Evolutionary conservation across 78 protist species (phyloP).

Genomic region (Dictyostelium citrinum): DNA sequence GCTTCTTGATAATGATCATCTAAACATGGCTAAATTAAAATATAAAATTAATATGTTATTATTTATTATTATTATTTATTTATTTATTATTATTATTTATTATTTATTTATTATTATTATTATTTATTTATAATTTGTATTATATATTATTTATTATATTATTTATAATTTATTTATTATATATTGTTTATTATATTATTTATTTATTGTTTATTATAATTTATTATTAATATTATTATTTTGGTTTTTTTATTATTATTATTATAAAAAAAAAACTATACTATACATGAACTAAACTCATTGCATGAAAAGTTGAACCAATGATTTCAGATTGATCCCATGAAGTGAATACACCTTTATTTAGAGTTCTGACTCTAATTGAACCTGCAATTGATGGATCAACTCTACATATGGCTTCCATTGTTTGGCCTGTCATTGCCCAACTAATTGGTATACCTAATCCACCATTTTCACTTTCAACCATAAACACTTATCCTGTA

Average conservation of each 20-base stretch:
- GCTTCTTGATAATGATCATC: slow-evolving; percentile 44
- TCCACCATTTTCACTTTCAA: slow-evolving; percentile 33
- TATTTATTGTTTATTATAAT: too few species aligned
- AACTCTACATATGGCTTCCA: slow-evolving; percentile 48
- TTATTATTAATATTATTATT: too few species aligned
- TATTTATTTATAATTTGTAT: too few species aligned
- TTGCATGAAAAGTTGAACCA: slow-evolving; percentile 65
- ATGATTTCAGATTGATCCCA: slow-evolving; percentile 78
- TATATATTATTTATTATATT: too few species aligned
- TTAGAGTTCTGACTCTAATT: slow-evolving; percentile 60
- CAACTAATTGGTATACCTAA: slow-evolving; percentile 68
- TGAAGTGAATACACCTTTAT: slow-evolving; percentile 28
- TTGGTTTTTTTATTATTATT: background rate
- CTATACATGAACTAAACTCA: slow-evolving; percentile 40
- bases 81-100: too few species aligned
- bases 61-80: too few species aligned
- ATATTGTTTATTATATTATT: too few species aligned
- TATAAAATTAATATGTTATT: background rate
- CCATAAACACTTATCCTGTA: slow-evolving; percentile 71
- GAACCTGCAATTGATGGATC: slow-evolving; percentile 50
- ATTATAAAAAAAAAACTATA: background rate
- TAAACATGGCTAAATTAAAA: slow-evolving; percentile 29
- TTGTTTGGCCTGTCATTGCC: slow-evolving; percentile 75
- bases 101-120: too few species aligned
- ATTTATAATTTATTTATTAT: too few species aligned